A percentile compares a stretch with the other conserved stretches of the same genome.
Evolutionary conservation across 371 early-diverging fungal genomes (phyloP).

Genomic region (Syncephalastrum monosporum): DNA sequence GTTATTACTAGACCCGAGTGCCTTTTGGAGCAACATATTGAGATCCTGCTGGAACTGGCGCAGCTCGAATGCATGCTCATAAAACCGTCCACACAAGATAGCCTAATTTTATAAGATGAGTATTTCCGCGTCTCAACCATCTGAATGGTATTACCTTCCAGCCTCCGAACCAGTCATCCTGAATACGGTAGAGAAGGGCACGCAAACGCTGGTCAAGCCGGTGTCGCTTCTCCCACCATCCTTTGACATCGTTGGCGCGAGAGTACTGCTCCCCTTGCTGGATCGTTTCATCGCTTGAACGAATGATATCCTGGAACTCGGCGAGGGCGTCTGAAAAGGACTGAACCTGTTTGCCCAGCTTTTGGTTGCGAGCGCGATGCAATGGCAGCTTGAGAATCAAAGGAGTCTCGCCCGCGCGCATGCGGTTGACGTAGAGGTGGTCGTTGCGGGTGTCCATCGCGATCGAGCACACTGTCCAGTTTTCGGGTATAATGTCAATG

Average conservation of each 20-base stretch:
- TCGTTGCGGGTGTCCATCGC: conserved; percentile 66
- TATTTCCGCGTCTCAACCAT: neutral
- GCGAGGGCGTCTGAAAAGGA: conserved; percentile 36
- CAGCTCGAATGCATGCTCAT: conserved; percentile 21
- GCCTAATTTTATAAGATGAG: conserved; percentile 14
- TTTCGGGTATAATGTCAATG: conserved; percentile 54
- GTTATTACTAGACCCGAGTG: neutral
- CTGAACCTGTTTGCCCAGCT: conserved; percentile 35
- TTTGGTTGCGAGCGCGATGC: conserved; percentile 49
- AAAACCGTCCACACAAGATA: conserved; percentile 21
- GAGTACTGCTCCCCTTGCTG: conserved; percentile 26
- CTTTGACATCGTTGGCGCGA: conserved; percentile 57
- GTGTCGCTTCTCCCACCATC: conserved; percentile 81
- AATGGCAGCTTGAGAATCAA: conserved; percentile 74
- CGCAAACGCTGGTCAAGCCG: conserved; percentile 68
- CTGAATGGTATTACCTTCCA: conserved; percentile 49
- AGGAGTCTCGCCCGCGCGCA: conserved; percentile 50
- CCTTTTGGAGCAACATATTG: conserved; percentile 13
- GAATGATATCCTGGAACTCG: conserved; percentile 60
- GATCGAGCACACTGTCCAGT: conserved; percentile 75
- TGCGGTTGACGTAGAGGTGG: conserved; percentile 65
- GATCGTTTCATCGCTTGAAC: conserved; percentile 55
- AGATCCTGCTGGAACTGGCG: conserved; percentile 21
- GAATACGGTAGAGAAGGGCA: conserved; percentile 57
- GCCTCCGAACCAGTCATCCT: conserved; percentile 82